A percentile compares a stretch with the other conserved stretches of the same genome.
Evolutionary conservation across 306 rosid genomes (phyloP).

Genomic region (Acacia confusa): DNA sequence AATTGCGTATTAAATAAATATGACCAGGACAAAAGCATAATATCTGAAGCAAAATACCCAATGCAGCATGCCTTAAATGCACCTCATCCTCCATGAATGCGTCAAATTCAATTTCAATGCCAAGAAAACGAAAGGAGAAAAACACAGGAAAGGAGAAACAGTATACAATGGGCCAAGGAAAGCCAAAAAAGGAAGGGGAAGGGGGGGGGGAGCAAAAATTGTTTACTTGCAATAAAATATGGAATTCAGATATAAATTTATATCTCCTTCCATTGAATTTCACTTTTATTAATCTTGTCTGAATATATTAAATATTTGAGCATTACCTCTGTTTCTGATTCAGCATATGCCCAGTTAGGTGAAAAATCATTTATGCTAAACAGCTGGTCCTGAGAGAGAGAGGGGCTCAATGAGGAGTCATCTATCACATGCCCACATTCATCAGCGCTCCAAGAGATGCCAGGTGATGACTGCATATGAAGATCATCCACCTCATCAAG

Average conservation of each 20-base stretch:
- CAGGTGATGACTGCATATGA: slow-evolving; percentile 73
- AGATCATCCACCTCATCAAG: slow-evolving; percentile 77
- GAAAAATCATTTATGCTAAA: slow-evolving; percentile 74
- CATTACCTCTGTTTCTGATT: slow-evolving; percentile 70
- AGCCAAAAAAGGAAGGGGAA: neutral
- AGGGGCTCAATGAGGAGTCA: slow-evolving; percentile 73
- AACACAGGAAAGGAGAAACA: neutral
- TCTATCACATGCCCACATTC: slow-evolving; percentile 63
- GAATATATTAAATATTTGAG: slow-evolving; percentile 4
- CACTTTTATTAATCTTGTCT: neutral
- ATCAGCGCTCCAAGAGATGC: slow-evolving; percentile 73
- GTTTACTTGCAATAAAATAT: neutral
- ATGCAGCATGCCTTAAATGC: neutral
- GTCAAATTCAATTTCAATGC: neutral
- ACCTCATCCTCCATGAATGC: slow-evolving; percentile 13
- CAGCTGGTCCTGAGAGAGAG: slow-evolving; percentile 82
- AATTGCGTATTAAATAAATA: slow-evolving; percentile 15
- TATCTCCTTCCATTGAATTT: slow-evolving; percentile 28
- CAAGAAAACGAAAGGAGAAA: neutral
- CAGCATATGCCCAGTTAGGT: slow-evolving; percentile 78
- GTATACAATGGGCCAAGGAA: neutral
- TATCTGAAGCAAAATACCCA: neutral
- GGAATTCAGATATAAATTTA: slow-evolving; percentile 1
- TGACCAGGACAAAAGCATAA: slow-evolving; percentile 26
- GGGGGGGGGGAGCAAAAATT: slow-evolving; percentile 19